Conservation (phyloP, 2,329 filamentous ascomycete genomes). For the Botrytis fabae region DNA sequence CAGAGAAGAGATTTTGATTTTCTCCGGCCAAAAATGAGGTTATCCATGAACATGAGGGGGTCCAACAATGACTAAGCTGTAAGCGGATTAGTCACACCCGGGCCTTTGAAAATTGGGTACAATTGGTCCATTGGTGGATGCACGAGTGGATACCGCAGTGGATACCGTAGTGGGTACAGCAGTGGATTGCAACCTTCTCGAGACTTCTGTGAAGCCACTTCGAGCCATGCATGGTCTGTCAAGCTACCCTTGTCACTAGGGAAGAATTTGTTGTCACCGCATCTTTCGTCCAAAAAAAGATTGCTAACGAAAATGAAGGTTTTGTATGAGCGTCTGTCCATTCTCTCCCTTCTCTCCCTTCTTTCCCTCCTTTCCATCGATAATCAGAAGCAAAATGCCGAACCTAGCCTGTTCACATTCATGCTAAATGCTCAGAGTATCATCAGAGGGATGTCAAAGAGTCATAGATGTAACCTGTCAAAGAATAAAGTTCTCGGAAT, state of each 20-base stretch:
- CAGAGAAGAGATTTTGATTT: neutral
- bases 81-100: neutral
- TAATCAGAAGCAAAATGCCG: too few species aligned
- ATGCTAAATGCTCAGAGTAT: neutral
- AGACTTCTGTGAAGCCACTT: neutral
- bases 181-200: neutral
- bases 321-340: too few species aligned
- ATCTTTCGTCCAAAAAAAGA: neutral
- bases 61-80: neutral
- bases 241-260: neutral
- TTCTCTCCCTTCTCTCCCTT: too few species aligned
- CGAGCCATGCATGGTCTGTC: neutral
- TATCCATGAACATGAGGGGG: slow-evolving; percentile 16
- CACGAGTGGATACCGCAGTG: neutral
- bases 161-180: neutral
- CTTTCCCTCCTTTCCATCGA: too few species aligned
- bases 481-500: neutral
- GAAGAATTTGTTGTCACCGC: slow-evolving; percentile 18
- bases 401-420: neutral
- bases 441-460: neutral
- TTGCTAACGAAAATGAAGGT: neutral
- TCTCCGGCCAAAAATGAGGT: neutral
- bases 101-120: neutral
- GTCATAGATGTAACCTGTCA: neutral
- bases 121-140: neutral